Base-by-base conservation (phyloP, 257 asterid species). In the Solanum habrochaites region DNA sequence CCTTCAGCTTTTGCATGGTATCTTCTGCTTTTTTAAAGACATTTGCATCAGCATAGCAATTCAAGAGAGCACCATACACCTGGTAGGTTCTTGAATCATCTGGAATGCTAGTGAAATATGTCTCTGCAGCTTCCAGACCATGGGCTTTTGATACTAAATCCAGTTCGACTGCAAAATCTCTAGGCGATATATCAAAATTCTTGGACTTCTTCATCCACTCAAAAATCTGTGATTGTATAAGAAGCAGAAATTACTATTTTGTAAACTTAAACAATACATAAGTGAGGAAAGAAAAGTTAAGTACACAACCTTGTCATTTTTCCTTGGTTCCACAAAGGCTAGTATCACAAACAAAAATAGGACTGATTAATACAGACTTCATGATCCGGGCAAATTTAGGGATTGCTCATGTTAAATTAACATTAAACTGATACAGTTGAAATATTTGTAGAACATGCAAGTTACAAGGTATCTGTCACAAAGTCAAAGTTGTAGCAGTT, bases 51-150 rank as follows among this genome's bases (percentile, higher is more conserved):
- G 85, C 91, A 85, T 89, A 91, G 86, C 89, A 82, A n/a, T 89
- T 89, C 86, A 91, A 75, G 81, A 91, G 91, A 49, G 93, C 88
- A 2, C 85, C 88, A 66, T 88, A 82, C 4, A 87, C 85, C 35
- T 67, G 49, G 6, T 83, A 20, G 29, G 21, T 21, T 56, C 72
- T 91, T 32, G 18, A 85, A 64, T 69, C n/a, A 40, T 82, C 72
- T 7, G 93, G 92, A 13, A 89, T 37, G 81, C 58, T 82, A 82
- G 73, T 29, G 45, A 91, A 85, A 85, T 88, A 88, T 31, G 56
- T 85, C 72, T 88, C 91, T 31, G 91, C 93, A 60, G 89, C 73
- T 62, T 88, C 78, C 78, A 89, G 45, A 31, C 93, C 91, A 56
- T 37, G 88, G 86, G 86, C 85, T 69, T 85, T 91, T 74, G 66